These are phyloP conservation scores for Debaryomycetaceae sp. DNA, from an alignment of 1,139 yeast species.

Conservation along the genomic window DNA sequence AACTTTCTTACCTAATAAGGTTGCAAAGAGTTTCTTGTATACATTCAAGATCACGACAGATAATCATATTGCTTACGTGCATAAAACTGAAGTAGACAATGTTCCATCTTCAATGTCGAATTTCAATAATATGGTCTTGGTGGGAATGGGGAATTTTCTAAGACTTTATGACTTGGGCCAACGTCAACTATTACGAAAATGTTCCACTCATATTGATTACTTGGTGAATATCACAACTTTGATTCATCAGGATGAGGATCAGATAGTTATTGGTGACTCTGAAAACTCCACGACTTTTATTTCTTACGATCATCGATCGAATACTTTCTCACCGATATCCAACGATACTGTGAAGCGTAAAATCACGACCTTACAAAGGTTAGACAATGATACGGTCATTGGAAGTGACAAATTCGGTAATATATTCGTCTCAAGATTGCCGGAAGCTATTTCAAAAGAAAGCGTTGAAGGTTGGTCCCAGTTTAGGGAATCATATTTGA, in stretches of 20 bases:
- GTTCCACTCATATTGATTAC: constrained; percentile 39
- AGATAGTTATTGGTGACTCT: constrained; percentile 67
- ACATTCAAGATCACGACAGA: constrained; percentile 39
- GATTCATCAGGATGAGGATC: constrained; percentile 47
- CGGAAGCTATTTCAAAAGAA: constrained; percentile 39
- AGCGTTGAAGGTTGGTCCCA: constrained; percentile 48
- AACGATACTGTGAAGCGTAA: constrained; percentile 72
- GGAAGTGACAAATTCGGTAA: constrained; percentile 94
- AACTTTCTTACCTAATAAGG: constrained; percentile 31
- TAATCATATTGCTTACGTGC: constrained; percentile 45
- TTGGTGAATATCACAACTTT: constrained; percentile 48
- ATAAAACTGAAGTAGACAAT: constrained; percentile 56
- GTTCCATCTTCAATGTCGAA: constrained; percentile 48
- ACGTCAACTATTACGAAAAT: constrained; percentile 72
- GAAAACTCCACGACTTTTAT: constrained; percentile 57
- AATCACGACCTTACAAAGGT: constrained; percentile 51
- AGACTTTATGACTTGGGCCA: constrained; percentile 73
- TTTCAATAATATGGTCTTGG: constrained; percentile 63
- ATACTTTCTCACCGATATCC: constrained; percentile 58
- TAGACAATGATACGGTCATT: constrained; percentile 74
- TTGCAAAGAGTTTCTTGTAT: constrained; percentile 32
- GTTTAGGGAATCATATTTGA: constrained; percentile 34
- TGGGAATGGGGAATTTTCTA: constrained; percentile 52
- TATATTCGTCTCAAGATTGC: constrained; percentile 61
- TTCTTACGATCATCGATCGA: constrained; percentile 48